Conservation (phyloP, 108 stramenopile genomes). For the Parietichytrium sp. region DNA sequence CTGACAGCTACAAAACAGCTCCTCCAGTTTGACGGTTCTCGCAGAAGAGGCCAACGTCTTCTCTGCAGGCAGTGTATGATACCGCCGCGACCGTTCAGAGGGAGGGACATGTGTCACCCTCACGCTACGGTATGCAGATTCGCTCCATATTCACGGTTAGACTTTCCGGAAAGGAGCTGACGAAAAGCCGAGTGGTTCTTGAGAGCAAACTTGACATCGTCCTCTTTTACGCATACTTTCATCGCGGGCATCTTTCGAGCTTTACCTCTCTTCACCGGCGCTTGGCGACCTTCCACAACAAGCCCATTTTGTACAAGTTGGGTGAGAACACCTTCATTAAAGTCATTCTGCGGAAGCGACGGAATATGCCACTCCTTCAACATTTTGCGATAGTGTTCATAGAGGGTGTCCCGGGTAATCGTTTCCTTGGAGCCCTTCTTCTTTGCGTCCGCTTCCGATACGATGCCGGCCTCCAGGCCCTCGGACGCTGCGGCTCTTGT, state of each 20-base stretch:
- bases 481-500: too few species aligned
- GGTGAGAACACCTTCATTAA: neutral
- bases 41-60: too few species aligned
- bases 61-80: too few species aligned
- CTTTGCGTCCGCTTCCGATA: neutral
- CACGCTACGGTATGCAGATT: too few species aligned
- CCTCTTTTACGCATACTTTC: neutral
- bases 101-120: too few species aligned
- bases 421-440: neutral
- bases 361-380: neutral
- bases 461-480: too few species aligned
- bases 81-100: too few species aligned
- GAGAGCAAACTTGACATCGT: neutral
- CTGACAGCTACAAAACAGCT: too few species aligned
- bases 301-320: neutral
- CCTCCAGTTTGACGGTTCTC: too few species aligned
- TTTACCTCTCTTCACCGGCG: slow-evolving; percentile 8
- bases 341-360: neutral
- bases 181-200: neutral
- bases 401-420: neutral
- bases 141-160: neutral
- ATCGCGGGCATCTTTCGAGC: neutral
- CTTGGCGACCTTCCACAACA: neutral
- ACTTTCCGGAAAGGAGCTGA: neutral
- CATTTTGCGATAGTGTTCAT: neutral